Evolutionary conservation across 768 basidiomycete genomes (phyloP), one percentile per base, ranked within the genome.

Genomic region (Cystofilobasidium bisporidii): DNA sequence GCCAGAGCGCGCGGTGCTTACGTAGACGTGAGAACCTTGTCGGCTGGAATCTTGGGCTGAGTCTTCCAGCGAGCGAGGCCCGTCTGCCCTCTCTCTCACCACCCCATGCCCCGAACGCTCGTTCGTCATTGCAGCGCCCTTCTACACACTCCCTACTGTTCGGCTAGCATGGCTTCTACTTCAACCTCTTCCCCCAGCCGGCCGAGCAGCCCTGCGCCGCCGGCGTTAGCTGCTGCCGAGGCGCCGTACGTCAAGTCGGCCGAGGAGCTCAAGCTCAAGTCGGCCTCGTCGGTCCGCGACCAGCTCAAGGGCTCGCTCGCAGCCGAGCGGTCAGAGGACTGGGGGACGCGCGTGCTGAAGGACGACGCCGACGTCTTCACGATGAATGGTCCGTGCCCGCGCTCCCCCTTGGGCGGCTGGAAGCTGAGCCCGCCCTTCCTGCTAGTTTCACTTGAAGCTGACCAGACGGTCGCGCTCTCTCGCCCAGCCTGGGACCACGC

Each of bases 401-500:
- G 18, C 20, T 40, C 2, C 5, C 10, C 32, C 9, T 32, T 28
- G 20, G 26, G 22, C 22, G 30, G 20, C 24, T 11, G 6, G n/a
- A 43, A 3, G 28, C 24, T 36, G 32, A 63, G n/a, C 47, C 61
- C 15, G 22, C 32, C 12, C 30, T 41, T 41, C 17, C 58, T 40
- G 18, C 57, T 20, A 17, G 22, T 32, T 11, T n/a, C n/a, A n/a
- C n/a, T n/a, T n/a, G n/a, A n/a, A n/a, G n/a, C n/a, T n/a, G n/a
- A n/a, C n/a, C n/a, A n/a, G n/a, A n/a, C n/a, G n/a, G n/a, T n/a
- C n/a, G n/a, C n/a, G 41, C 40, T n/a, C 14, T 9, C 3, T 32
- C 30, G 11, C 41, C 55, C 28, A 20, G 20, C 38, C 55, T 77
- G 78, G 79, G 79, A 79, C 61, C 75, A 78, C 58, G 79, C 76